These are phyloP conservation scores for Baudoinia panamericana DNA, from an alignment of 495 filamentous ascomycete genomes.

Conservation along the genomic window DNA sequence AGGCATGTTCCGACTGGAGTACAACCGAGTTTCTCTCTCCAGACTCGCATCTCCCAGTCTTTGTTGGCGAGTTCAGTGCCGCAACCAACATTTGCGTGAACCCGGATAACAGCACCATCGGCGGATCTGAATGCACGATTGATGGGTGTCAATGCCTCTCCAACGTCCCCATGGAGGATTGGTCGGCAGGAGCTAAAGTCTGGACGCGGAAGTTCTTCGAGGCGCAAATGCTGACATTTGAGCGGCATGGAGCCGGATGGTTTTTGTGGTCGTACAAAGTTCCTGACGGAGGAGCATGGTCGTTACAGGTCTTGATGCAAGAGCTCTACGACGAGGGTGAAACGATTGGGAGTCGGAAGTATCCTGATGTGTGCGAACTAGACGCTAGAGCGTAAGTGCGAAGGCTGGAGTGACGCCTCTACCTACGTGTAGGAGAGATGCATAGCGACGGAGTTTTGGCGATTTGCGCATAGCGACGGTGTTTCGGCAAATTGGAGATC, in stretches of 20 bases:
- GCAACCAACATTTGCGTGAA: constrained; percentile 16
- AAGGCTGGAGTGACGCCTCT: no score
- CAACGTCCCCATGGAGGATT: neutral
- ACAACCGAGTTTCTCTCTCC: constrained; percentile 19
- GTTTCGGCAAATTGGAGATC: no score
- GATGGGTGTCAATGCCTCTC: neutral
- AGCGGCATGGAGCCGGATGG: neutral
- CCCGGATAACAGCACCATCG: neutral
- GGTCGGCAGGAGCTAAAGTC: neutral
- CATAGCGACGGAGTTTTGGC: no score
- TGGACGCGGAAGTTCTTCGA: constrained; percentile 1
- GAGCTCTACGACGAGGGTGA: no score
- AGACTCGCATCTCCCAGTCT: constrained; percentile 23
- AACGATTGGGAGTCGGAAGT: no score
- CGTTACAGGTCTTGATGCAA: no score
- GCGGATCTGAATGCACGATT: neutral
- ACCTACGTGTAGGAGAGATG: no score
- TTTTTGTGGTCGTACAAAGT: constrained; percentile 1
- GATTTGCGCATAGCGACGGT: no score
- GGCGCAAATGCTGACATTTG: constrained; percentile 1
- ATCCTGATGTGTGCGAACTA: no score
- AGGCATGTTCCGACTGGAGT: constrained; percentile 29
- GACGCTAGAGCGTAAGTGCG: no score
- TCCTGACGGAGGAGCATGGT: neutral
- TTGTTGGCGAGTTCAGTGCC: constrained; percentile 32